Evolutionary conservation across 768 basidiomycete genomes (phyloP).

Genomic region (Boletus insuetus): DNA sequence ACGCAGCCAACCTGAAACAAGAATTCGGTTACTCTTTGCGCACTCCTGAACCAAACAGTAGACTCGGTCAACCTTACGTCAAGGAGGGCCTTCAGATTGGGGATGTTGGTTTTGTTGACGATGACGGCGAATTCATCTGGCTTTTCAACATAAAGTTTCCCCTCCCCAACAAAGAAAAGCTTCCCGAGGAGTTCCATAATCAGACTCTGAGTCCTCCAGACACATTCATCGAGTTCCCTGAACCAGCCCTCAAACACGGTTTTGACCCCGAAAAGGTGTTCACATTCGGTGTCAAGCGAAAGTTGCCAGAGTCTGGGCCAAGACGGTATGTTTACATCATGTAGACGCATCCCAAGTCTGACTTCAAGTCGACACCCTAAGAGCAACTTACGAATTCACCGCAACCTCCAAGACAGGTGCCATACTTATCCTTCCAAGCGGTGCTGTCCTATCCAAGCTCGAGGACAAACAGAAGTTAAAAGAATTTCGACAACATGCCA

Average conservation of each 20-base stretch:
- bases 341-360: background rate
- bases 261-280: background rate
- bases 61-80: constrained; percentile 20
- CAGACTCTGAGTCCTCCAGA: background rate
- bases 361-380: background rate
- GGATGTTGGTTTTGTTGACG: constrained; percentile 33
- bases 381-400: background rate
- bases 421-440: too few relatives aligned
- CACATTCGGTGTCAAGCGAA: background rate
- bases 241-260: background rate
- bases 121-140: constrained; percentile 27
- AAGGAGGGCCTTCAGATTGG: constrained; percentile 31
- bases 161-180: constrained; percentile 9
- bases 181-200: background rate
- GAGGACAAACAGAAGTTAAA: background rate
- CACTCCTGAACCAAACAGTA: background rate
- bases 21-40: constrained; percentile 30
- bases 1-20: constrained; percentile 8
- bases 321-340: background rate
- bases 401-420: background rate
- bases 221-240: background rate
- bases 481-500: background rate
- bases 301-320: background rate
- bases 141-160: constrained; percentile 32
- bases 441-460: background rate